Base-by-base conservation (phyloP, 352 stramenopile species). In the Globisporangium spiculum region DNA sequence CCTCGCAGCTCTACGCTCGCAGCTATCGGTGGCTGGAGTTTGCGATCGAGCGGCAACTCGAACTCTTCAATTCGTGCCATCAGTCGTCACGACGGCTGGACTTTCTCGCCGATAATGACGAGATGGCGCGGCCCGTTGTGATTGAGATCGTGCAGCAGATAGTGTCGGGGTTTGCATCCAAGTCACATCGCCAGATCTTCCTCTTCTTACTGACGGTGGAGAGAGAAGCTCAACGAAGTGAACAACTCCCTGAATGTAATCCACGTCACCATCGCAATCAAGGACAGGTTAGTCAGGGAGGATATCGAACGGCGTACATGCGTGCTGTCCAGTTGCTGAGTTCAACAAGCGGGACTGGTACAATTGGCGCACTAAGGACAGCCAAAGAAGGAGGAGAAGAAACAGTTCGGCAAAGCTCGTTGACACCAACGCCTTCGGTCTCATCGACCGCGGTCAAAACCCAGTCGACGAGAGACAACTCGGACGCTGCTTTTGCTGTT, bases 21-120 rank as follows among this genome's bases (percentile, higher is more conserved):
- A 85, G 24, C 46, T 59, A 72, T 38, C 66, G 65, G 6, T 85
- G 79, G 60, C 20, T 85, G 6, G 75, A 78, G 18, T 67, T 53
- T 18, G 44, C 60, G 0, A 38, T 73, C 10, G 54, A 60, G 26
- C 58, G 41, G 32, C 54, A 71, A 38, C 60, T 75, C 7, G 20
- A 62, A 20, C 4, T 36, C 20, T 26, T 67, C 4, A 41, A 63
- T 7, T 18, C 6, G 20, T 7, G n/a, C 26, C 36, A 58, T 12
- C 22, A 55, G 14, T 54, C 63, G 12, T 34, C 30, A 10, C 10
- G 14, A 2, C 20, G 5, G n/a, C n/a, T 66, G 0, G 56, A 65
- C 4, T 22, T 57, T n/a, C 14, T 26, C 20, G 26, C 5, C 12
- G 8, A 38, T 27, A 54, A 56, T 8, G 8, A 6, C 5, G 64